Evolutionary conservation across 768 basidiomycete species (phyloP).

Genomic region (Tricholoma terreum): DNA sequence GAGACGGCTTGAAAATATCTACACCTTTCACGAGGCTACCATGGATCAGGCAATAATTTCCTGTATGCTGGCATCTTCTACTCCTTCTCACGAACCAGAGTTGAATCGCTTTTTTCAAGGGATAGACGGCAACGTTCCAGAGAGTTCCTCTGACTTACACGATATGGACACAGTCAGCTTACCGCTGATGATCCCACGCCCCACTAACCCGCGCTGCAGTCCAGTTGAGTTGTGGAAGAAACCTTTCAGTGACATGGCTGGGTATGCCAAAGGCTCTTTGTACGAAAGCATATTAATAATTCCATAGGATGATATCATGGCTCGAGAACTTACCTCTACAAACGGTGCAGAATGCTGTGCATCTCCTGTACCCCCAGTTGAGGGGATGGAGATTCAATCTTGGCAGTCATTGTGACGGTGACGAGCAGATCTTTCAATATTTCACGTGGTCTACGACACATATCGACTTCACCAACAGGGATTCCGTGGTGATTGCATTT

Average conservation of each 20-base stretch:
- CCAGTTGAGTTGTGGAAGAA: conserved; percentile 30
- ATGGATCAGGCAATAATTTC: conserved; percentile 32
- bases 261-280: conserved; percentile 28
- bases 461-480: background rate
- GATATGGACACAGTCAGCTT: conserved; percentile 30
- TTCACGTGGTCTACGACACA: conserved; percentile 39
- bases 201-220: background rate
- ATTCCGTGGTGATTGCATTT: conserved; percentile 49
- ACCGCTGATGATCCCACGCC: conserved; percentile 5
- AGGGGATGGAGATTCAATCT: conserved; percentile 40
- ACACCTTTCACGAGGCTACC: conserved; percentile 23
- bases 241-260: conserved; percentile 36
- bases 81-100: background rate
- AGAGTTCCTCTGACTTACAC: conserved; percentile 28
- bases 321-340: conserved; percentile 48
- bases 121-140: conserved; percentile 36
- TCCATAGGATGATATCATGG: conserved; percentile 45
- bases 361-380: conserved; percentile 42
- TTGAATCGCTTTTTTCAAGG: conserved; percentile 29
- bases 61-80: conserved; percentile 31
- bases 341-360: conserved; percentile 46
- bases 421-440: conserved; percentile 41
- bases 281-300: background rate
- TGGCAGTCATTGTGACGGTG: conserved; percentile 28
- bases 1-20: conserved; percentile 51